Percentiles rank a stretch among this genome's conserved stretches.
Conservation (phyloP, 352 stramenopile genomes). For the Globisporangium camurandrum region DNA sequence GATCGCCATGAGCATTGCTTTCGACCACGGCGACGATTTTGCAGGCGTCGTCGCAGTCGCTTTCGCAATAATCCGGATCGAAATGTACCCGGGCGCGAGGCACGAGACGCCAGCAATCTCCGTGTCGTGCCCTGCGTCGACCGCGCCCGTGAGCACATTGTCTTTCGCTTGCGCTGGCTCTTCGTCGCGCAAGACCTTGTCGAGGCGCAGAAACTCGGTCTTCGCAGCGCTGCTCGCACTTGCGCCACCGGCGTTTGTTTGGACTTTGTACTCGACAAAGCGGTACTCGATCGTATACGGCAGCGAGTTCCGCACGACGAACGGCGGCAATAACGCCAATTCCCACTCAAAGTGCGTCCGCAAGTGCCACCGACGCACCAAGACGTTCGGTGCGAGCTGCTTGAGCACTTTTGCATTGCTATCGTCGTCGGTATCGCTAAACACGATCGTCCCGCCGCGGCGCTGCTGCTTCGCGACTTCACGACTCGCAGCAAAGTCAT, state of each 20-base stretch:
- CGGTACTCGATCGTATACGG: constrained; percentile 82
- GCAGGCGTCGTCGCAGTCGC: too few relatives aligned
- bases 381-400: constrained; percentile 59
- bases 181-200: constrained; percentile 37
- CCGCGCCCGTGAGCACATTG: constrained; percentile 35
- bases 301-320: constrained; percentile 82
- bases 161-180: constrained; percentile 20
- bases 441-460: constrained; percentile 63
- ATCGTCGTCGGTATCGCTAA: constrained; percentile 63
- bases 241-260: constrained; percentile 32
- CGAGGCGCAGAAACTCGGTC: constrained; percentile 60
- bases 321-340: constrained; percentile 62
- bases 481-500: constrained; percentile 40
- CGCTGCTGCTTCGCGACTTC: constrained; percentile 45
- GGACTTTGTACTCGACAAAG: constrained; percentile 77
- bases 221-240: constrained; percentile 47
- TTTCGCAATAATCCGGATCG: constrained; percentile 43
- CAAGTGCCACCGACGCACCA: constrained; percentile 68
- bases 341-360: constrained; percentile 80
- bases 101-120: constrained; percentile 73
- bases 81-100: constrained; percentile 64
- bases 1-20: constrained; percentile 81
- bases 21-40: constrained; percentile 79
- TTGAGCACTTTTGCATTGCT: constrained; percentile 70
- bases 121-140: constrained; percentile 62